phyloP scores from a whole-genome alignment of 129 eudicot species.

The Flaveria brownii region DNA sequence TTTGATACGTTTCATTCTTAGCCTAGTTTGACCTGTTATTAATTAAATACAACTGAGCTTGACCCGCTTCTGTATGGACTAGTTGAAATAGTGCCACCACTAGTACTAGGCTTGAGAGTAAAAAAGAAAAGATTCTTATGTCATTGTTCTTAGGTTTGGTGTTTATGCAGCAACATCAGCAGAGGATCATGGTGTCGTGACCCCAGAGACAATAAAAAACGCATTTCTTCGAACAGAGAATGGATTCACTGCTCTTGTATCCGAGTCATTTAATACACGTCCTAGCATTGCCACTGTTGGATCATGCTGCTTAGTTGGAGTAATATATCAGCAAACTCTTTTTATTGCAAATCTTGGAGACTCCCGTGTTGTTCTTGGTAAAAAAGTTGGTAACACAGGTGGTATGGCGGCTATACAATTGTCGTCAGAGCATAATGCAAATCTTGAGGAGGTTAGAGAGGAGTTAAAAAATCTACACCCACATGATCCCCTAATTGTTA shows the following conservation, averaged over 20 bases:
- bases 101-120: neutral
- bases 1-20: neutral
- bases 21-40: neutral
- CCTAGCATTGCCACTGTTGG: slow-evolving; percentile 72
- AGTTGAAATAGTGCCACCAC: neutral
- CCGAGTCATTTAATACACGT: slow-evolving; percentile 44
- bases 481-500: slow-evolving; percentile 63
- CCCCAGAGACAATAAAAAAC: slow-evolving; percentile 48
- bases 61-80: neutral
- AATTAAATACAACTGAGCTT: neutral
- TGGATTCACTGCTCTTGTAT: slow-evolving; percentile 53
- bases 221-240: slow-evolving; percentile 63
- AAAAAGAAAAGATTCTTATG: slow-evolving; percentile 22
- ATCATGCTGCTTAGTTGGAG: slow-evolving; percentile 73
- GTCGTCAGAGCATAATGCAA: slow-evolving; percentile 74
- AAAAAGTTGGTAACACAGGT: slow-evolving; percentile 49
- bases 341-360: slow-evolving; percentile 76
- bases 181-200: slow-evolving; percentile 54
- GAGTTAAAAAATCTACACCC: slow-evolving; percentile 63
- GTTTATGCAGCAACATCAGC: slow-evolving; percentile 61
- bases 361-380: slow-evolving; percentile 73
- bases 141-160: slow-evolving; percentile 46
- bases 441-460: slow-evolving; percentile 56
- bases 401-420: slow-evolving; percentile 62
- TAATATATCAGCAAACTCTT: slow-evolving; percentile 60